These are phyloP conservation scores for Zoysia matrella DNA, from an alignment of 202 grass and related monocot species.

Conservation along the genomic window DNA sequence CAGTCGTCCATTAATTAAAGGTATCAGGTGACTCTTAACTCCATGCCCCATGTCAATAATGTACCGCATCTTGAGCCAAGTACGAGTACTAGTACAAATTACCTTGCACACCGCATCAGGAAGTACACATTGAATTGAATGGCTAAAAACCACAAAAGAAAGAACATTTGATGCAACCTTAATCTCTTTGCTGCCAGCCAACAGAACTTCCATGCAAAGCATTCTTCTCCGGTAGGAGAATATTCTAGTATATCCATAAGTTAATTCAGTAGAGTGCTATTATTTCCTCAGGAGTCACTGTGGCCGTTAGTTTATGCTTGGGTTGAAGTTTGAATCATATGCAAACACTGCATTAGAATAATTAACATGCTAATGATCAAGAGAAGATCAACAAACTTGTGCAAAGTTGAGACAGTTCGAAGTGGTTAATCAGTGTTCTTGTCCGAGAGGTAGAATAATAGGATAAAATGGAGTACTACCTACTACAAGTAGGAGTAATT, in stretches of 20 bases:
- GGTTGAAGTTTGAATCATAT: not conserved
- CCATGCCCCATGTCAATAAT: slow-evolving; percentile 35
- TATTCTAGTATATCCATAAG: not conserved
- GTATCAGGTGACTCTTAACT: slow-evolving; percentile 25
- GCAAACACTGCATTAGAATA: not conserved
- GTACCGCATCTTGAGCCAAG: slow-evolving; percentile 16
- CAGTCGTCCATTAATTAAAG: slow-evolving; percentile 9
- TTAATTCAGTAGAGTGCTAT: not conserved
- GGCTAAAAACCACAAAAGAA: slow-evolving; percentile 11
- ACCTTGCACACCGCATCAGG: slow-evolving; percentile 10
- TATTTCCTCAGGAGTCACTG: not conserved
- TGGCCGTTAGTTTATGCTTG: slow-evolving; percentile 1
- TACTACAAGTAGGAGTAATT: slow-evolving; percentile 10
- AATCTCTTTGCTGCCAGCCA: not conserved
- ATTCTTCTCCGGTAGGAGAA: not conserved
- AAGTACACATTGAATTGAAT: slow-evolving; percentile 41
- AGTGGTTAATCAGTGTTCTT: slow-evolving; percentile 35
- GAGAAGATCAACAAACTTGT: not conserved
- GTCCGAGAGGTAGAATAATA: not conserved
- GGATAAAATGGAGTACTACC: not conserved
- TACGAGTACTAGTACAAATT: not conserved
- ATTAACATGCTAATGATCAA: not conserved
- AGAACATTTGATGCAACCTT: slow-evolving; percentile 20
- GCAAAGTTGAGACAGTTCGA: not conserved
- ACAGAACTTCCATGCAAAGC: slow-evolving; percentile 19